Base-by-base conservation (phyloP, 2,329 filamentous ascomycete genomes). In the Diaporthe sp. region DNA sequence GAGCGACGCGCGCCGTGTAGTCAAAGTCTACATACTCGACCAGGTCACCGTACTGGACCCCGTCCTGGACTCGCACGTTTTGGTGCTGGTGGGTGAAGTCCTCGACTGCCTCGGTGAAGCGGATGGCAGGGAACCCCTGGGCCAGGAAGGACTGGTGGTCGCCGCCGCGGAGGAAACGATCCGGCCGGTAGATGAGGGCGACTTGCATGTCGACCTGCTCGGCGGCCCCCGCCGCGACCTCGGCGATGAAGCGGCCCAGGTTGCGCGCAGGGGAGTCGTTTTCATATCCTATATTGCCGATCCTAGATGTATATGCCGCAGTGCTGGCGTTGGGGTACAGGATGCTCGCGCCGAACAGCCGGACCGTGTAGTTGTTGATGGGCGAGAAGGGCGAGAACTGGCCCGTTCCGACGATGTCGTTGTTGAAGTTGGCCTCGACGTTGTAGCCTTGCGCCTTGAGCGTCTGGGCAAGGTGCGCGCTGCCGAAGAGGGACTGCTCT, bases 71-170 rank as follows among this genome's bases (percentile, higher is more conserved):
- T 1, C 88, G 84, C 0, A 88, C 78, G 75, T 91, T 85, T 81
- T 91, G 89, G 78, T 91, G 89, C 81, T 91, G 89, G 79, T 91
- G 90, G 5, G 81, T 83, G 79, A 87, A 91, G 79, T 91, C 84
- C 82, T 92, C 90, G 72, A 88, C 85, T 0, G 89, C 88, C 82
- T 92, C 90, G 0, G 89, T 91, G 84, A 89, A 91, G 2, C 90
- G 85, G 19, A 88, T 85, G 0, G 88, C 88, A 5, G 89, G 83
- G 78, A 88, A 91, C 4, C 89, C 89, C n/a, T 86, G 85, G 58
- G 86, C 82, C 17, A 92, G 86, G 80, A 91, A 91, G 0, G 88
- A 85, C 6, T 84, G 82, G 80, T 92, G 89, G 80, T 91, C 89
- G 42, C 89, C 89, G 51, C 89, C 88, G 5, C 89, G 85, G 7